Evolutionary conservation across 1,139 yeast species (phyloP).

Genomic region (Yamadazyma buinensis): DNA sequence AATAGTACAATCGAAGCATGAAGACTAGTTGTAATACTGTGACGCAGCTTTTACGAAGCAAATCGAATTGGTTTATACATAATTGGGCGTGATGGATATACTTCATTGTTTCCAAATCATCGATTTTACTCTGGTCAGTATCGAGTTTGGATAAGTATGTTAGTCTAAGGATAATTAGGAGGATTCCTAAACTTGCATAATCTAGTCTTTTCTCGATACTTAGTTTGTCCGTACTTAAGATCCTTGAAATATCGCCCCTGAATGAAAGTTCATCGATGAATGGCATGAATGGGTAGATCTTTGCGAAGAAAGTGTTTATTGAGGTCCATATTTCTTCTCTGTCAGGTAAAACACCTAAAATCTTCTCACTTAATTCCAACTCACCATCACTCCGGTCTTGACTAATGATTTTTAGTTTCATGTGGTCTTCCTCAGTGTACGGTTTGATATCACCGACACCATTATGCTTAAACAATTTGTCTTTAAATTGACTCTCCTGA

Average conservation of each 20-base stretch:
- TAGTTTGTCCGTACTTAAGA: slow-evolving; percentile 26
- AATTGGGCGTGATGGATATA: slow-evolving; percentile 24
- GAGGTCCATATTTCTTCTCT: slow-evolving; percentile 45
- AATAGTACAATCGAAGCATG: slow-evolving; percentile 36
- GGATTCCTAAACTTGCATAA: slow-evolving; percentile 28
- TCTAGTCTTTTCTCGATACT: slow-evolving; percentile 28
- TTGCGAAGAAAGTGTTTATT: slow-evolving; percentile 40
- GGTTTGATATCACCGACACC: slow-evolving; percentile 2
- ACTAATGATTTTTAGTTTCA: background rate
- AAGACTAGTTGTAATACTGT: slow-evolving; percentile 49
- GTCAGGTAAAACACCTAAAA: slow-evolving; percentile 41
- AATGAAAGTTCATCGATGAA: slow-evolving; percentile 40
- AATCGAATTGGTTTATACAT: slow-evolving; percentile 39
- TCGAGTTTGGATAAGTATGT: slow-evolving; percentile 29
- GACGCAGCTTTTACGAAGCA: slow-evolving; percentile 36
- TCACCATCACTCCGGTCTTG: slow-evolving; percentile 21
- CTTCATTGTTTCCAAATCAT: slow-evolving; percentile 19
- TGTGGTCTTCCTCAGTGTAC: background rate
- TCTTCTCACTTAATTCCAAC: slow-evolving; percentile 27
- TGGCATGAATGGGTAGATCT: slow-evolving; percentile 48
- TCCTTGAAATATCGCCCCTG: slow-evolving; percentile 19
- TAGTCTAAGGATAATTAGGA: slow-evolving; percentile 26
- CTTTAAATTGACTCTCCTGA: background rate
- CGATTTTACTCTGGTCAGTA: slow-evolving; percentile 27
- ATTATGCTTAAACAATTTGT: background rate